Evolutionary conservation across 805 yeast species (phyloP).

Genomic region (Dipodascus albidus): DNA sequence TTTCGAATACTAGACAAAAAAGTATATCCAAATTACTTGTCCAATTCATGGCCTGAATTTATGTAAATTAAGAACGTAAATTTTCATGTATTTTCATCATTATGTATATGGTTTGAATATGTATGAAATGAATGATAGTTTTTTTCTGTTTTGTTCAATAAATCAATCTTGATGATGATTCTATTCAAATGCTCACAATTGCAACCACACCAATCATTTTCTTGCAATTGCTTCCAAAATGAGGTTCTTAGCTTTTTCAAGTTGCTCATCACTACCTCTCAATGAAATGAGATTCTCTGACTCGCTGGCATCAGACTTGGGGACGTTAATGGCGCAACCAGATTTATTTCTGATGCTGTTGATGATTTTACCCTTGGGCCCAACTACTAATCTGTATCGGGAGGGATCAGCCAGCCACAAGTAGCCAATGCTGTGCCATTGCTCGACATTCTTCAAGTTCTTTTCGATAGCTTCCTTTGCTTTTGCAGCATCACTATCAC

Average conservation of each 20-base stretch:
- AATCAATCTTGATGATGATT: neutral
- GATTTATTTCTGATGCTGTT: slow-evolving; percentile 48
- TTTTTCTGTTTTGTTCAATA: neutral
- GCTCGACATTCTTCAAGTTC: slow-evolving; percentile 36
- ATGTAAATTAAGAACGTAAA: neutral
- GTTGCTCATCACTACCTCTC: slow-evolving; percentile 47
- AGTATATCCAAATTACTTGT: too few relatives aligned
- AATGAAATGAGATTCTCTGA: slow-evolving; percentile 43
- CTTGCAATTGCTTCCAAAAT: slow-evolving; percentile 22
- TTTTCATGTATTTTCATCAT: neutral
- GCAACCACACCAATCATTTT: slow-evolving; percentile 4
- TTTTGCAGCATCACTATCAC: slow-evolving; percentile 35
- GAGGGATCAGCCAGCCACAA: slow-evolving; percentile 44
- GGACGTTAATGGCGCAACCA: slow-evolving; percentile 50
- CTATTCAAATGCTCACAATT: neutral
- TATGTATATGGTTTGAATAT: neutral
- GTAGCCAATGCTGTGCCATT: slow-evolving; percentile 44
- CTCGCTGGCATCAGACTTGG: slow-evolving; percentile 40
- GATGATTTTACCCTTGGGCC: slow-evolving; percentile 64
- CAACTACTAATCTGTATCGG: slow-evolving; percentile 54
- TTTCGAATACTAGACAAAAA: too few relatives aligned
- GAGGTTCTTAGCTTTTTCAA: slow-evolving; percentile 37
- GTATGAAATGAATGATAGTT: neutral
- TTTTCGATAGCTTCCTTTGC: slow-evolving; percentile 42
- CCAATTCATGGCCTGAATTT: too few relatives aligned